phyloP scores from a whole-genome alignment of 768 basidiomycete genomes.

The Collybiopsis luxurians region DNA sequence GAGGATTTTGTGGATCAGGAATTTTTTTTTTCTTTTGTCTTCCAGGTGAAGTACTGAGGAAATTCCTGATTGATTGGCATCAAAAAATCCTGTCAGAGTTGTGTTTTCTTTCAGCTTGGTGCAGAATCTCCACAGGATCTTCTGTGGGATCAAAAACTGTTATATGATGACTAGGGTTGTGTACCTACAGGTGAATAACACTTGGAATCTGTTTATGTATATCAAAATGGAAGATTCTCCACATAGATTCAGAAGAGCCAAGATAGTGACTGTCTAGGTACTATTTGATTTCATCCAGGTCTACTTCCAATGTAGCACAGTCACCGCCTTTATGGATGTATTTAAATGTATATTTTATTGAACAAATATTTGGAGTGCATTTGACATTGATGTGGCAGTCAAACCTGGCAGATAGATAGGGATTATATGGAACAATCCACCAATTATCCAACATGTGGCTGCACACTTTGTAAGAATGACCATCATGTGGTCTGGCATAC shows the following conservation, averaged over 20 bases:
- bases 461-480: constrained; percentile 19
- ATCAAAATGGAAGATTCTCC: constrained; percentile 26
- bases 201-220: constrained; percentile 31
- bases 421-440: constrained; percentile 40
- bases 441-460: constrained; percentile 29
- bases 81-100: constrained; percentile 29
- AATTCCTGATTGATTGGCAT: constrained; percentile 35
- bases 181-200: constrained; percentile 29
- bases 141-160: constrained; percentile 35
- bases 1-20: no score
- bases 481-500: constrained; percentile 34
- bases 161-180: constrained; percentile 29
- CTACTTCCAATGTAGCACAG: constrained; percentile 31
- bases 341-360: constrained; percentile 47
- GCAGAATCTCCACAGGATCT: constrained; percentile 19
- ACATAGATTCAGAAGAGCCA: constrained; percentile 28
- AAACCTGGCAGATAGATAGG: constrained; percentile 30
- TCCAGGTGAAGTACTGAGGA: constrained; percentile 20
- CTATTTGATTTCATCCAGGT: constrained; percentile 29
- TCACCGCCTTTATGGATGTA: constrained; percentile 51
- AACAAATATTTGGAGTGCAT: constrained; percentile 29
- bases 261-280: constrained; percentile 39
- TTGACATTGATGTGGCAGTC: constrained; percentile 54
- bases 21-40: no score
- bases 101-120: constrained; percentile 20